Percentiles rank a stretch among this genome's conserved stretches.
phyloP scores from a whole-genome alignment of 106 monocot species.

The Dioscorea zingiberensis region DNA sequence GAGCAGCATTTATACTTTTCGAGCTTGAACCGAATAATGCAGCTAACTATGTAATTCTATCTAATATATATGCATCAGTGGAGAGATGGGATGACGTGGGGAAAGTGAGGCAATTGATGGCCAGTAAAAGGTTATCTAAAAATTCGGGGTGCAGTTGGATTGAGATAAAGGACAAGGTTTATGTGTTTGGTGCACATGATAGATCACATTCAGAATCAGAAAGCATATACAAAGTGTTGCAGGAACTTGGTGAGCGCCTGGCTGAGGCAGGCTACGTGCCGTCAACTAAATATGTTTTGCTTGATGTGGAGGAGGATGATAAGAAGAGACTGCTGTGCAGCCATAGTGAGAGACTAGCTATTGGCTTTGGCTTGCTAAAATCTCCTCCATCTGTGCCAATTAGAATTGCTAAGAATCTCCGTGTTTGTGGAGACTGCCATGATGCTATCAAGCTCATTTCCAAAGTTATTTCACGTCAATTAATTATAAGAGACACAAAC shows the following conservation, averaged over 20 bases:
- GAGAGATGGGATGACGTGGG: slow-evolving; percentile 42
- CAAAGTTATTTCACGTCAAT: slow-evolving; percentile 20
- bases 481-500: slow-evolving; percentile 36
- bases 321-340: slow-evolving; percentile 33
- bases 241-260: slow-evolving; percentile 17
- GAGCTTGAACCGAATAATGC: slow-evolving; percentile 34
- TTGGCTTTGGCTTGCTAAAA: slow-evolving; percentile 43
- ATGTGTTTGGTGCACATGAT: slow-evolving; percentile 43
- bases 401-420: slow-evolving; percentile 38
- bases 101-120: slow-evolving; percentile 24
- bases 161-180: slow-evolving; percentile 30
- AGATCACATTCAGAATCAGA: slow-evolving; percentile 20
- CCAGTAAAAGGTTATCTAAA: slow-evolving; percentile 23
- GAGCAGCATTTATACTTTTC: slow-evolving; percentile 28
- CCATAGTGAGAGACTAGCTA: slow-evolving; percentile 43
- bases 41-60: slow-evolving; percentile 38
- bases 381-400: slow-evolving; percentile 32
- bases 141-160: slow-evolving; percentile 38
- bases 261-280: slow-evolving; percentile 31
- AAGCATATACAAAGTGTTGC: slow-evolving; percentile 17
- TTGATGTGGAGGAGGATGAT: slow-evolving; percentile 36
- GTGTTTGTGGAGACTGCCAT: slow-evolving; percentile 36
- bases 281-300: slow-evolving; percentile 26
- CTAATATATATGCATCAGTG: slow-evolving; percentile 34
- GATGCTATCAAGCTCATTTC: slow-evolving; percentile 43